Base-by-base conservation (phyloP, 2,329 filamentous ascomycete genomes). In the Stachybotrys chlorohalonatus region DNA sequence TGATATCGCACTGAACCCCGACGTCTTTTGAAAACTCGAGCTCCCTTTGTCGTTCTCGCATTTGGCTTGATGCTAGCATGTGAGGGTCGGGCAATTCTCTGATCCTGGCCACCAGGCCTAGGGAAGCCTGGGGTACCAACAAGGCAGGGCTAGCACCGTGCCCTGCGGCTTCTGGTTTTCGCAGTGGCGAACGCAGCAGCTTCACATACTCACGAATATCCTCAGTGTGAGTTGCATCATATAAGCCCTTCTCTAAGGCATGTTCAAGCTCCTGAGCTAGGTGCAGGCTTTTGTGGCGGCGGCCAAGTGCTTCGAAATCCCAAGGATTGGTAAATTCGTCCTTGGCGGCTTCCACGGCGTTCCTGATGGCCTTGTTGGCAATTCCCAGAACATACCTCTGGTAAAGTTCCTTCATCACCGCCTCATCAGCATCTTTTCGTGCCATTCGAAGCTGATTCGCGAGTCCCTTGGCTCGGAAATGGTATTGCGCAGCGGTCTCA, bases 1-100 rank as follows among this genome's bases (percentile, higher is more conserved):
- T 95, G 75, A 96, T 90, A 66, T 96, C 90, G 66, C 89, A 94
- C 66, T 92, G 89, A 13, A 93, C 88, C n/a, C 90, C 90, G 31
- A 87, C 81, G 8, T 76, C 75, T 64, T 89, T 89, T 6, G 89
- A 88, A 55, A 93, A 93, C 67, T 94, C 90, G 2, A 95, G 79
- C 30, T 75, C 75, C 56, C 71, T 73, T 64, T 80, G 81, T 32
- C 73, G 75, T 59, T 84, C 77, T 55, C 74, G 75, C 6, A 79
- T 73, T 57, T 80, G 77, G 63, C 79, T 77, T 7, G 75, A 73
- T 2, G 71, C 61, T 60, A 80, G 69, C 47, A 69, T 73, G n/a
- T 77, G 70, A 52, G 82, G 81, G 56, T 81, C 74, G 5, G 71
- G 68, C 11, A 84, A 65, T 8, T 63, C 57, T 31, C 72, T 70